Base-by-base conservation (phyloP, 2,329 filamentous ascomycete genomes). In the Curvularia spicifera region DNA sequence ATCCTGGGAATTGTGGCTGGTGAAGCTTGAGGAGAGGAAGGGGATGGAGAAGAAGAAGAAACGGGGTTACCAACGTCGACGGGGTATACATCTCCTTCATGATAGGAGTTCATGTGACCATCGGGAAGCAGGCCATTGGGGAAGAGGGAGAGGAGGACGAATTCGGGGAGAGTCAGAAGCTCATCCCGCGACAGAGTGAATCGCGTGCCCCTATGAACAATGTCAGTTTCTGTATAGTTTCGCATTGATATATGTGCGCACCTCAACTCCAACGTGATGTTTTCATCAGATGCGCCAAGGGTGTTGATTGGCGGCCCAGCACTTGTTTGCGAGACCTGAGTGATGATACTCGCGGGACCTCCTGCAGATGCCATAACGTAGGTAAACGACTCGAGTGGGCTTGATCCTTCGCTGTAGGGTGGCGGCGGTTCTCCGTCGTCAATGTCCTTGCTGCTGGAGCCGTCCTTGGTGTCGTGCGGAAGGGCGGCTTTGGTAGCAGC, bases 301-400 rank as follows among this genome's bases (percentile, higher is more conserved):
- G 91, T 90, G 78, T 95, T 96, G 69, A 97, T 87, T 37, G 93
- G 91, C 71, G 93, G 91, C 22, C 85, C 93, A 66, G 90, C 90
- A 57, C 71, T 73, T 24, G 70, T 67, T 80, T 99, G 95, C 77
- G 96, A 93, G 71, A 99, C 95, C 82, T 99, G 95, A 80, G 95
- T 99, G 81, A 99, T 96, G 76, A 99, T 97, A 86, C 95, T 98
- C 82, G 93, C 90, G 71, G 93, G 91, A 82, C 93, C 94, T 84
- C 94, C 94, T 80, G 94, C 93, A 78, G 93, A 91, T 80, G 95
- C 93, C 95, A 99, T 99, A 77, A 97, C 87, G 86, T 96, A 99
- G 71, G 90, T 89, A 75, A 99, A 99, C 57, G 92, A 91, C 60
- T 90, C 86, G 77, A 99, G 87, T 63, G 95, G 95, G 82, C 92